Percentiles rank a stretch among this genome's conserved stretches.
These are phyloP conservation scores for Boletus rubescentipes DNA, from an alignment of 768 basidiomycete genomes.

Conservation along the genomic window DNA sequence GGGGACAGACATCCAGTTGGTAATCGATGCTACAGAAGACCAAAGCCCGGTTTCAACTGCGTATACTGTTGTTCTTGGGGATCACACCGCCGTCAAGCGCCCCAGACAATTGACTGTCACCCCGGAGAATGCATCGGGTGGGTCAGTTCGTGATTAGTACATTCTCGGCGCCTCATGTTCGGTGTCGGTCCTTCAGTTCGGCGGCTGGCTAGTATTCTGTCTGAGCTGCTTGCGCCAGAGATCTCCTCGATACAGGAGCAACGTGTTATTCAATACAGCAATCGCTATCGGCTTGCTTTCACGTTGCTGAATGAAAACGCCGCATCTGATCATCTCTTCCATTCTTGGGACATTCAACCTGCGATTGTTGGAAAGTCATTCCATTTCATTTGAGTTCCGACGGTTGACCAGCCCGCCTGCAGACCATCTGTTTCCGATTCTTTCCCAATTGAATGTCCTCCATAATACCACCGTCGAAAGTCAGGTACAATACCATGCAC, in stretches of 20 bases:
- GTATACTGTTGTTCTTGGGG: constrained; percentile 27
- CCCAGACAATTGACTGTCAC: constrained; percentile 22
- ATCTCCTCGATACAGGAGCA: constrained; percentile 51
- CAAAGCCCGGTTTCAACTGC: constrained; percentile 5
- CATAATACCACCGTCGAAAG: constrained; percentile 95
- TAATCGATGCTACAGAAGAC: constrained; percentile 16
- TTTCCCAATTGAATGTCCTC: constrained; percentile 56
- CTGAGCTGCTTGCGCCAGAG: constrained; percentile 41
- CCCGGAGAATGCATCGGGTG: constrained; percentile 30
- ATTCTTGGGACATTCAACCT: constrained; percentile 70
- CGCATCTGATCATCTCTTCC: constrained; percentile 54
- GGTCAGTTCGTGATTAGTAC: constrained; percentile 8
- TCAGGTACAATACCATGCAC: constrained; percentile 90
- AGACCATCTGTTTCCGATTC: constrained; percentile 73
- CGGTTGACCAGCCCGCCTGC: constrained; percentile 12
- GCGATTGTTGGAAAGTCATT: constrained; percentile 60
- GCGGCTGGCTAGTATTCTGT: constrained; percentile 40
- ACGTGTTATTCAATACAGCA: constrained; percentile 71
- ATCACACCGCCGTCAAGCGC: constrained; percentile 21
- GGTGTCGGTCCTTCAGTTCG: constrained; percentile 27
- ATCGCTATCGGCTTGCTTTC: constrained; percentile 86
- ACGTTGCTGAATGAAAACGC: constrained; percentile 91
- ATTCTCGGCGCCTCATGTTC: constrained; percentile 11
- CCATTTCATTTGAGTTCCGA: constrained; percentile 14
- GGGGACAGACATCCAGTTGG: neutral